Evolutionary conservation across 176 grass and related monocot species (phyloP).

Genomic region (Oryza nivara): DNA sequence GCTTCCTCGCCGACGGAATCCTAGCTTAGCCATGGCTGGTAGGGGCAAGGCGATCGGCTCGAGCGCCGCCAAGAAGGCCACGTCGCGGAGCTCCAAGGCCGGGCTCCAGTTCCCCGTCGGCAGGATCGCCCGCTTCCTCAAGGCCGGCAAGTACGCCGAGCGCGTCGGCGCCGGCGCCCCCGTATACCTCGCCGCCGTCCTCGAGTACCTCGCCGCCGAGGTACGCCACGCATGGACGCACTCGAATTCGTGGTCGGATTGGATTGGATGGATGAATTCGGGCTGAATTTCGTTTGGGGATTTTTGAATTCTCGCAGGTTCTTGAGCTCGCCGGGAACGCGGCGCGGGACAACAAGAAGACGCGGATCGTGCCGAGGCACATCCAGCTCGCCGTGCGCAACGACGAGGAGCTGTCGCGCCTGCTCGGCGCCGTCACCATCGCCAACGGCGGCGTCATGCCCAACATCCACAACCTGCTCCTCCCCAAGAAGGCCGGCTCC

Average conservation of each 20-base stretch:
- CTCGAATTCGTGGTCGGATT: no score
- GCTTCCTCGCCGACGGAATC: not conserved
- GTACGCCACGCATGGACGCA: conserved; percentile 17
- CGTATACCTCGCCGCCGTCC: conserved; percentile 95
- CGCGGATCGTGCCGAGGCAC: conserved; percentile 93
- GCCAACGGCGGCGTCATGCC: conserved; percentile 97
- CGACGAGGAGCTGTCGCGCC: conserved; percentile 91
- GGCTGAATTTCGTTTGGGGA: not conserved
- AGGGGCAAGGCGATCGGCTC: conserved; percentile 94
- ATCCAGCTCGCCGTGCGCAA: conserved; percentile 95
- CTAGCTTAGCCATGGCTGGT: conserved; percentile 63
- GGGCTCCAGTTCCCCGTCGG: conserved; percentile 97
- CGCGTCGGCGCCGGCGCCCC: conserved; percentile 91
- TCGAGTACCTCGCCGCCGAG: conserved; percentile 98
- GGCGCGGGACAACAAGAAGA: conserved; percentile 96
- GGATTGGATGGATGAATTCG: no score
- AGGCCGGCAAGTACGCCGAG: conserved; percentile 98
- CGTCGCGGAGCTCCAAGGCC: conserved; percentile 91
- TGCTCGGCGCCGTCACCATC: conserved; percentile 92
- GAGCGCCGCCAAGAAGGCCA: conserved; percentile 74
- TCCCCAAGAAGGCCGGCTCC: conserved; percentile 78
- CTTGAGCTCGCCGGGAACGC: conserved; percentile 94
- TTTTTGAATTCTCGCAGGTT: conserved; percentile 44
- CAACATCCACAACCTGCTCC: conserved; percentile 99
- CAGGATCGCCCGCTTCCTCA: conserved; percentile 87